phyloP scores from a whole-genome alignment of 768 basidiomycete species.

The Lentinula detonsa region DNA sequence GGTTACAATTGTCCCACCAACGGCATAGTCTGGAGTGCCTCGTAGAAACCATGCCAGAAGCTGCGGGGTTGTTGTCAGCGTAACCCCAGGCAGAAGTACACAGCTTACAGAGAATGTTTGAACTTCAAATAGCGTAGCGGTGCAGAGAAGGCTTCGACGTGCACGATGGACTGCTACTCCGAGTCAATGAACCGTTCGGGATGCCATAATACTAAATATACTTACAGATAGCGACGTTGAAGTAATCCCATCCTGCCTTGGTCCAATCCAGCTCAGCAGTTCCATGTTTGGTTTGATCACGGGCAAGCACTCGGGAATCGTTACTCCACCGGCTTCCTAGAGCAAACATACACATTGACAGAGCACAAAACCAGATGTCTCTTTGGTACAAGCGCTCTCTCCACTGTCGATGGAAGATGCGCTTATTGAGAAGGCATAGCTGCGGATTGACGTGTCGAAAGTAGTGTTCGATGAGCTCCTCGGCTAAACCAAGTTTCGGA shows the following conservation, averaged over 20 bases:
- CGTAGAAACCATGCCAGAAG: slow-evolving; percentile 50
- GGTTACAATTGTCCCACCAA: slow-evolving; percentile 49
- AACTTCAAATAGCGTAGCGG: slow-evolving; percentile 56
- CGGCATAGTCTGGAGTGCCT: slow-evolving; percentile 40
- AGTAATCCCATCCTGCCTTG: slow-evolving; percentile 56
- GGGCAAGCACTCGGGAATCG: slow-evolving; percentile 49
- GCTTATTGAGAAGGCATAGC: slow-evolving; percentile 65
- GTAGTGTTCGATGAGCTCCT: slow-evolving; percentile 56
- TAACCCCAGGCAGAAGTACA: neutral
- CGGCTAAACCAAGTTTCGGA: slow-evolving; percentile 59
- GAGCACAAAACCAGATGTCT: slow-evolving; percentile 53
- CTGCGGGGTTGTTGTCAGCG: slow-evolving; percentile 20
- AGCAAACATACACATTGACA: slow-evolving; percentile 63
- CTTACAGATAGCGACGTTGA: slow-evolving; percentile 48
- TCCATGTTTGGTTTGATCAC: slow-evolving; percentile 14
- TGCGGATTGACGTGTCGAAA: slow-evolving; percentile 57
- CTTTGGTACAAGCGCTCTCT: slow-evolving; percentile 43
- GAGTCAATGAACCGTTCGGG: neutral
- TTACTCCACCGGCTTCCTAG: slow-evolving; percentile 62
- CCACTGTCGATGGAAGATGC: slow-evolving; percentile 63
- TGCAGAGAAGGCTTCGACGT: slow-evolving; percentile 46
- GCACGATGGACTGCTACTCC: slow-evolving; percentile 43
- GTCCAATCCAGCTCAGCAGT: slow-evolving; percentile 37
- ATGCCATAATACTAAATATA: neutral
- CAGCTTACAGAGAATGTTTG: slow-evolving; percentile 42